Base-by-base conservation (phyloP, 768 basidiomycete genomes). In the Tulasnella sp. region DNA sequence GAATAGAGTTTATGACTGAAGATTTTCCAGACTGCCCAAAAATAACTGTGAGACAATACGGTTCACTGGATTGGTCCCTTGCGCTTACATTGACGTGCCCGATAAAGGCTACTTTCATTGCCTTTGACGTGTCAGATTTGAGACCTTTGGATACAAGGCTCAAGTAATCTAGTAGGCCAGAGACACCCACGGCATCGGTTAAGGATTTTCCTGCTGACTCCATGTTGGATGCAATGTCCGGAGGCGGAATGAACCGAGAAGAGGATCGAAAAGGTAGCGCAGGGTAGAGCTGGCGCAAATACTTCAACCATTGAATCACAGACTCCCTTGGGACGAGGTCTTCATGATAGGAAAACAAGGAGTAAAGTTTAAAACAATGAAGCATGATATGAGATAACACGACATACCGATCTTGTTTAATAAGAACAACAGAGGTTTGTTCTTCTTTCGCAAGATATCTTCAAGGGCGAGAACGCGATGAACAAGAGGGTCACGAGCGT, bases 351-450 rank as follows among this genome's bases (percentile, higher is more conserved):
- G 19, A 45, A 29, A 52, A 42, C 46, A 45, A 39, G 25, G 31
- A 15, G 35, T 50, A 45, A 57, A 24, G 24, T 16, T 16, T 46
- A 25, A 10, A 32, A 42, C 16, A 35, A 22, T 45, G 20, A 22
- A 34, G 20, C 8, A 12, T 4, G 20, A 37, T 4, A 25, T 28
- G 47, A 29, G 32, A 29, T 37, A 42, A 25, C 31, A n/a, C 19
- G 28, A 70, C 81, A 52, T 58, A 87, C 90, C 90, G 57, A 82
- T 81, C 70, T 95, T 95, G 64, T 83, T 92, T 48, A 95, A 64
- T 15, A 92, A 69, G n/a, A 90, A 65, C 16, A 81, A 58, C 10
- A 82, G 65, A 63, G 65, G 70, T 59, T 73, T 73, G 54, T 64
- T 74, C 34, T 54, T 63, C 37, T 67, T 67, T 31, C 64, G 64